A percentile compares a stretch with the other conserved stretches of the same genome.
Conservation (phyloP, 768 basidiomycete species). For the Cystofilobasidium macerans region DNA sequence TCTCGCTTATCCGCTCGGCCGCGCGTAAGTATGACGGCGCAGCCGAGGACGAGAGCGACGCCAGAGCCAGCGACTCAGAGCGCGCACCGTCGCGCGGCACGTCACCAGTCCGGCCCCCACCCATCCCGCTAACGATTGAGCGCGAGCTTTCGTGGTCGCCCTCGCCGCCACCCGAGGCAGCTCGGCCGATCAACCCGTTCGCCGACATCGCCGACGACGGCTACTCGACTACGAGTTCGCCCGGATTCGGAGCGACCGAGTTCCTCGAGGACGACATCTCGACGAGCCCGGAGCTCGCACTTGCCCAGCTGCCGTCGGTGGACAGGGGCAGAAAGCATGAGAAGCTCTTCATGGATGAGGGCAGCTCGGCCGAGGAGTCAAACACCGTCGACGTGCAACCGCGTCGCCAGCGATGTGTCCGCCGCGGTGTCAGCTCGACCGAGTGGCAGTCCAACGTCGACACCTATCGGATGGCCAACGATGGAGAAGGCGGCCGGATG, state of each 20-base stretch:
- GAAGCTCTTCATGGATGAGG: not conserved
- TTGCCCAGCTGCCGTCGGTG: not conserved
- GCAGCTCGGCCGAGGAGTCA: not conserved
- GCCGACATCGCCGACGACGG: not conserved
- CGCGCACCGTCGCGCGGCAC: not conserved
- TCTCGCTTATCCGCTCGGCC: not conserved
- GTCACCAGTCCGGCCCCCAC: not conserved
- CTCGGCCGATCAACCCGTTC: not conserved
- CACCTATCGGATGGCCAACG: constrained; percentile 1
- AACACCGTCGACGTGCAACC: not conserved
- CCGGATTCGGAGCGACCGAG: too few species aligned
- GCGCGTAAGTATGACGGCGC: not conserved
- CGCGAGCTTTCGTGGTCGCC: not conserved
- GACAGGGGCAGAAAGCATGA: not conserved
- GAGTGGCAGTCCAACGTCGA: constrained; percentile 2
- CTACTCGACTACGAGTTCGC: too few species aligned
- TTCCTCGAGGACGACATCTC: not conserved
- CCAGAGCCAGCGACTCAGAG: not conserved
- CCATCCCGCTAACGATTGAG: not conserved
- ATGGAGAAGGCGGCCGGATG: constrained; percentile 11
- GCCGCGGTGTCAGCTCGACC: not conserved
- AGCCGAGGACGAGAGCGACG: not conserved
- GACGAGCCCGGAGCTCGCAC: not conserved
- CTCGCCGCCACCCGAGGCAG: not conserved
- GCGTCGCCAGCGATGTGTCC: not conserved